Percentiles rank a stretch among this genome's conserved stretches.
Conservation (phyloP, 2,329 filamentous ascomycete species). For the Diplocarpon mali region DNA sequence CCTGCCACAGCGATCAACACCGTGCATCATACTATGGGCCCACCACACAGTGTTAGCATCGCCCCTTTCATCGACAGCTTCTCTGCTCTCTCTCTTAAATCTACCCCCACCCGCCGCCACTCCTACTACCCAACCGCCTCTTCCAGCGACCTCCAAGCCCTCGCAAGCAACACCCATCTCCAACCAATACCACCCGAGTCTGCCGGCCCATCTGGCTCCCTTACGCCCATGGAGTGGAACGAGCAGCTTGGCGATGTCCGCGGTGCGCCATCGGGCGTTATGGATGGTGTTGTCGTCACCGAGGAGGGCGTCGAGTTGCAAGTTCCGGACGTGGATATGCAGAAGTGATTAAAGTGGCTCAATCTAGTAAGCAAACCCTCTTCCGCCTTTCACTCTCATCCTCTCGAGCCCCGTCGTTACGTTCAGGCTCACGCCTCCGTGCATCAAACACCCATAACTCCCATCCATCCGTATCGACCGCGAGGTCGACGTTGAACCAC, state of each 20-base stretch:
- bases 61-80: too few relatives aligned
- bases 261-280: slow-evolving; percentile 35
- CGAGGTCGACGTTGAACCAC: not conserved
- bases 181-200: not conserved
- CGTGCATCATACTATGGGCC: not conserved
- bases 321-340: slow-evolving; percentile 34
- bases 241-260: slow-evolving; percentile 24
- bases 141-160: not conserved
- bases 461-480: not conserved
- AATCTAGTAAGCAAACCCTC: not conserved
- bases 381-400: not conserved
- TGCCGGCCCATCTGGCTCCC: not conserved
- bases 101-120: not conserved
- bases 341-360: slow-evolving; percentile 2
- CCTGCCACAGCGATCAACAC: not conserved
- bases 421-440: too few relatives aligned
- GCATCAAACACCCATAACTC: not conserved
- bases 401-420: too few relatives aligned
- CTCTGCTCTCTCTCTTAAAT: not conserved
- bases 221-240: not conserved
- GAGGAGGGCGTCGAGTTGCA: slow-evolving; percentile 43
- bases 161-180: not conserved
- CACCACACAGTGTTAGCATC: too few relatives aligned
- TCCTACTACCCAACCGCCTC: not conserved
- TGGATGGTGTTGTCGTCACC: slow-evolving; percentile 42